A percentile compares a stretch with the other conserved stretches of the same genome.
Evolutionary conservation across 2,329 filamentous ascomycete genomes (phyloP).

Genomic region (Xylaria sp.): DNA sequence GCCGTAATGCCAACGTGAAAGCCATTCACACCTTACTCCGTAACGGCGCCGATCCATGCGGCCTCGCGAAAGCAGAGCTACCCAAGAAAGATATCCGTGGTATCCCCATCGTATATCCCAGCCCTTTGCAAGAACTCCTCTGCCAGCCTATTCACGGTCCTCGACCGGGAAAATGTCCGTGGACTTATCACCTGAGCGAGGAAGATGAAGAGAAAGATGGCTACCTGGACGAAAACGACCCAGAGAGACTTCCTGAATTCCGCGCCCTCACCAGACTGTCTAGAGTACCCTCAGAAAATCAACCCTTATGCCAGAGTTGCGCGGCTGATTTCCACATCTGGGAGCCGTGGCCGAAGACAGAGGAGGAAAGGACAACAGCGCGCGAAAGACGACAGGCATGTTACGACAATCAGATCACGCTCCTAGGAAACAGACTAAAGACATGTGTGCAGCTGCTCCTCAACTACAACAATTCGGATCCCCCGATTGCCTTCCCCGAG

Average conservation of each 20-base stretch:
- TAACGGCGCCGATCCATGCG: conserved; percentile 29
- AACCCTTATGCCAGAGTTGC: conserved; percentile 3
- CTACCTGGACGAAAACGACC: conserved; percentile 24
- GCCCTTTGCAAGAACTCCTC: conserved; percentile 33
- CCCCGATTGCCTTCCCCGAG: background rate
- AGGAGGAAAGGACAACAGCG: conserved; percentile 10
- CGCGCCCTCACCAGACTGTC: conserved; percentile 4
- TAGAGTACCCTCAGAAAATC: background rate
- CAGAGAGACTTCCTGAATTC: conserved; percentile 7
- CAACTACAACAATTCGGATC: conserved; percentile 10
- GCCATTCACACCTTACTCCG: conserved; percentile 24
- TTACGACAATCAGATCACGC: conserved; percentile 19
- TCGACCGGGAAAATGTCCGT: conserved; percentile 16
- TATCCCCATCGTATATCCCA: conserved; percentile 17
- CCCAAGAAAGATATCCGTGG: background rate
- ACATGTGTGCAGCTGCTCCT: conserved; percentile 23
- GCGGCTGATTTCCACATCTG: conserved; percentile 20
- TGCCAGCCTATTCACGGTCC: conserved; percentile 29
- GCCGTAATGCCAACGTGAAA: conserved; percentile 34
- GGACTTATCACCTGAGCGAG: conserved; percentile 28
- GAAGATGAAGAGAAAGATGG: conserved; percentile 16
- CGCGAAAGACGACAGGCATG: conserved; percentile 6
- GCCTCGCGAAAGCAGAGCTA: background rate
- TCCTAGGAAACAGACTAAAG: conserved; percentile 13
- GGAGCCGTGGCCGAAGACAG: conserved; percentile 26